Conservation (phyloP, 345 rosid species). For the Melaleuca alternifolia region DNA sequence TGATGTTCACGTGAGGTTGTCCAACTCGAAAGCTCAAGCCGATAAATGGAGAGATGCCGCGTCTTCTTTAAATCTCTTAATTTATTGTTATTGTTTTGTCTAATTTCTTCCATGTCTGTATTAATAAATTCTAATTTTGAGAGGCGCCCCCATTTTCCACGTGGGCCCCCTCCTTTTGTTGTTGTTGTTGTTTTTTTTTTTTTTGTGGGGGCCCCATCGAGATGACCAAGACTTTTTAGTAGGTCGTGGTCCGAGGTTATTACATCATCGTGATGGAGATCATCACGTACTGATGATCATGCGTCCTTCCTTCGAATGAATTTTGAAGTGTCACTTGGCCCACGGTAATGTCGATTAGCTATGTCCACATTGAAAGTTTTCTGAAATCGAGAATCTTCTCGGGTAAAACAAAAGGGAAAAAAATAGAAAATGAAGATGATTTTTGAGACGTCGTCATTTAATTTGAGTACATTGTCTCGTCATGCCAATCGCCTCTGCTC, state of each 20-base stretch:
- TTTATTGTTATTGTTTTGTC: background rate
- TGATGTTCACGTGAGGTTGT: too few relatives aligned
- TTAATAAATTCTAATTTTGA: background rate
- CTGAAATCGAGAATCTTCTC: background rate
- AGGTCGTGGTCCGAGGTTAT: background rate
- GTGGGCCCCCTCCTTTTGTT: background rate
- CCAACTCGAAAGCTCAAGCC: too few relatives aligned
- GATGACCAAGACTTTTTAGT: background rate
- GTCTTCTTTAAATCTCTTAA: background rate
- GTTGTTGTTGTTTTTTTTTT: background rate
- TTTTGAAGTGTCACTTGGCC: background rate
- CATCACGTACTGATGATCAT: background rate
- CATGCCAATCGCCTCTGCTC: rapidly evolving
- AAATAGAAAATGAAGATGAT: background rate
- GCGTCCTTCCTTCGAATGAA: background rate
- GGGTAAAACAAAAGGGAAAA: rapidly evolving
- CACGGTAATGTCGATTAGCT: background rate
- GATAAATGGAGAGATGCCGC: too few relatives aligned
- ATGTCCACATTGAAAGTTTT: background rate
- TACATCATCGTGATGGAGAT: background rate
- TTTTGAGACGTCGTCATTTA: background rate
- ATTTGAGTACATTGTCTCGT: rapidly evolving
- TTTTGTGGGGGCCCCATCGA: background rate
- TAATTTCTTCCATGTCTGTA: background rate
- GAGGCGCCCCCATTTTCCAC: background rate